Evolutionary conservation across 192 early-diverging fungal species (phyloP).

Genomic region (Entomortierella chlamydospora): DNA sequence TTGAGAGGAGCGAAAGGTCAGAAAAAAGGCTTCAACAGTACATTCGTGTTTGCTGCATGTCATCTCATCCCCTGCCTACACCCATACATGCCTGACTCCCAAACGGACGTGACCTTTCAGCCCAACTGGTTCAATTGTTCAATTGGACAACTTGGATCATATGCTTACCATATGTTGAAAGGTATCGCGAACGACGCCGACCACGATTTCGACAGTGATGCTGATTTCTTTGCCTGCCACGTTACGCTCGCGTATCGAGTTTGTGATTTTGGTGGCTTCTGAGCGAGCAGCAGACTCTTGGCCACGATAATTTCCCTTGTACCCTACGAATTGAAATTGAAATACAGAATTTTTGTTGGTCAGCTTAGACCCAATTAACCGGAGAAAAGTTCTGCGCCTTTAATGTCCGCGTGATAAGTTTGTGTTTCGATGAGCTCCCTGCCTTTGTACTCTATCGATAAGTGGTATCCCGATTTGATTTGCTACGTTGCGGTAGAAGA

Average conservation of each 20-base stretch:
- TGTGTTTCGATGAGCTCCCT: no score
- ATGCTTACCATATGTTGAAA: constrained; percentile 66
- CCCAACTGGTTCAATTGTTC: background rate
- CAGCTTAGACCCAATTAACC: background rate
- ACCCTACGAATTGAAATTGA: constrained; percentile 13
- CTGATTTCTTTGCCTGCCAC: constrained; percentile 54
- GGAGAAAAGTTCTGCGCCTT: background rate
- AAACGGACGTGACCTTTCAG: background rate
- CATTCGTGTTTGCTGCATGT: no score
- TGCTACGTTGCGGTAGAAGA: no score
- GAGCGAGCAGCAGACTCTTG: constrained; percentile 29
- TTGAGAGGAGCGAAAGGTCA: no score
- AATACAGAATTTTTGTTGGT: no score
- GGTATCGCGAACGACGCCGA: constrained; percentile 67
- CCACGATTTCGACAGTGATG: constrained; percentile 63
- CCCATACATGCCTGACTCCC: no score
- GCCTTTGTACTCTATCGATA: no score
- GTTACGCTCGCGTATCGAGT: constrained; percentile 34
- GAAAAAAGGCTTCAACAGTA: no score
- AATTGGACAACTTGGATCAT: background rate
- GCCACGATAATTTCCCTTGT: constrained; percentile 22
- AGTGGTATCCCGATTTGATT: no score
- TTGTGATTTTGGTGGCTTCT: constrained; percentile 38
- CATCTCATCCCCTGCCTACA: no score
- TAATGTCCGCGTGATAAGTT: no score